Percentiles rank a stretch among this genome's conserved stretches.
Evolutionary conservation across 441 rosid species (phyloP).

Genomic region (Pelargonium australe): DNA sequence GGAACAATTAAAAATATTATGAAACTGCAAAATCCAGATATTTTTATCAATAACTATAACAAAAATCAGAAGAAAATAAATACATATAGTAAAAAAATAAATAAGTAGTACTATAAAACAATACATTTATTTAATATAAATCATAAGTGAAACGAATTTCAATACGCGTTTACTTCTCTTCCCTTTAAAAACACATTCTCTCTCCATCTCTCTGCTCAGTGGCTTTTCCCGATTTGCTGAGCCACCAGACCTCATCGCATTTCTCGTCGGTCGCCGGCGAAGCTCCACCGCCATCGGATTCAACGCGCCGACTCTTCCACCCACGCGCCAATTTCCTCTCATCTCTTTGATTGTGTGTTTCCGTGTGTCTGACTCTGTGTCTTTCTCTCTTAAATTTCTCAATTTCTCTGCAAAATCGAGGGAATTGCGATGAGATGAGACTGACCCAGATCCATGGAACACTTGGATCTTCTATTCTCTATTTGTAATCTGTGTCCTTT

Average conservation of each 20-base stretch:
- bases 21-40: too few species aligned
- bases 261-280: conserved; percentile 4
- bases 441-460: conserved; percentile 4
- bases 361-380: neutral
- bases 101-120: too few species aligned
- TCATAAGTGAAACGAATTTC: conserved; percentile 3
- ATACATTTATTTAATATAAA: neutral
- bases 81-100: too few species aligned
- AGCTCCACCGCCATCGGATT: neutral
- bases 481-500: neutral
- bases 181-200: neutral
- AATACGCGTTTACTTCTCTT: conserved; percentile 5
- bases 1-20: too few species aligned
- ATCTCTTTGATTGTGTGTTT: too few species aligned
- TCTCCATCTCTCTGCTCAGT: conserved; percentile 3
- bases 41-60: too few species aligned
- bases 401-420: neutral
- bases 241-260: neutral
- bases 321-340: too few species aligned
- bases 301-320: neutral
- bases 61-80: too few species aligned
- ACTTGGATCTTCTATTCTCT: neutral
- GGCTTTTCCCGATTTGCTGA: neutral
- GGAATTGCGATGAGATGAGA: conserved; percentile 1
- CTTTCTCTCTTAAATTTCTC: neutral